Conservation (phyloP, 2,329 filamentous ascomycete species). For the Trichoderma sp. region DNA sequence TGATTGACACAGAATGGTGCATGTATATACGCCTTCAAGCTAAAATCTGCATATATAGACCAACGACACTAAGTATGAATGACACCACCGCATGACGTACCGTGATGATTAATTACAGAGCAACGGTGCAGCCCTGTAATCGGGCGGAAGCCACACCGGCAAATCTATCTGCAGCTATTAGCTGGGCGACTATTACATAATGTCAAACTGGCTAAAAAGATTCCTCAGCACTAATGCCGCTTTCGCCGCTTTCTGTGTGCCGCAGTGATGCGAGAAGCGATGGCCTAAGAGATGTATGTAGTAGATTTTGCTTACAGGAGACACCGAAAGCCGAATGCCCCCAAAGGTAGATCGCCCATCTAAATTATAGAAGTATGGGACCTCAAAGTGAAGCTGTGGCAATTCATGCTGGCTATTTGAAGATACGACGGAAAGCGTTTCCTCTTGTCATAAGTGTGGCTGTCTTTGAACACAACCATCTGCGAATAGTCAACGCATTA, state of each 20-base stretch:
- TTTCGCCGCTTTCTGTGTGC: slow-evolving; percentile 1
- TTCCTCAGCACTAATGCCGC: slow-evolving; percentile 6
- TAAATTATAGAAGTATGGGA: neutral
- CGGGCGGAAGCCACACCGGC: neutral
- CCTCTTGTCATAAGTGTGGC: neutral
- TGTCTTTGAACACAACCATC: neutral
- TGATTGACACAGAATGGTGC: neutral
- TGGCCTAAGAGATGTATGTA: no score
- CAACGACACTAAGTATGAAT: neutral
- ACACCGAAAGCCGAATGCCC: neutral
- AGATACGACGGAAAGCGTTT: neutral
- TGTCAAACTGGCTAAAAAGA: neutral
- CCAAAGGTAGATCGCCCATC: neutral
- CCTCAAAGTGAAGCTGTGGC: neutral
- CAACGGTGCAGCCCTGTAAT: neutral
- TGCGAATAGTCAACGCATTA: neutral
- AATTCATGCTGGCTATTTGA: neutral
- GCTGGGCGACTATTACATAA: slow-evolving; percentile 9
- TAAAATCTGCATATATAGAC: neutral
- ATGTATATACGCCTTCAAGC: neutral
- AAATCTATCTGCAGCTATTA: neutral
- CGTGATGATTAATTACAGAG: neutral
- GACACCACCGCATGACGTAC: neutral
- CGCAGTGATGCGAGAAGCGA: neutral
- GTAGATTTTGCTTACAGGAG: neutral